Conservation (phyloP, 805 yeast genomes). For the Ascoidea rubescens region DNA sequence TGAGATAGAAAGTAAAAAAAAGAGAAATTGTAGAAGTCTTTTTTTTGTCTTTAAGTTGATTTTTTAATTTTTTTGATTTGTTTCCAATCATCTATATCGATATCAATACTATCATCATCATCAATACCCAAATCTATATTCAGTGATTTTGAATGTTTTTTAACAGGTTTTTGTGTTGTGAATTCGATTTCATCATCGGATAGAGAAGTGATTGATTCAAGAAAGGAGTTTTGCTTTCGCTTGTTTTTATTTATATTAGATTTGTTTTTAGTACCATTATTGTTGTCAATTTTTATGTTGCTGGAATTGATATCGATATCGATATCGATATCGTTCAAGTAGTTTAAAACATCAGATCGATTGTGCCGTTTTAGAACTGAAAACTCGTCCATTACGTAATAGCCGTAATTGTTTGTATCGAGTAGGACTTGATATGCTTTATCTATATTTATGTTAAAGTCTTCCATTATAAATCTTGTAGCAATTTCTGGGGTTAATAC, state of each 20-base stretch:
- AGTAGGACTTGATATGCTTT: constrained; percentile 2
- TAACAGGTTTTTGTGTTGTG: no score
- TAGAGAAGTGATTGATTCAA: no score
- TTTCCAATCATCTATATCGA: no score
- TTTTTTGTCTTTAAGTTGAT: no score
- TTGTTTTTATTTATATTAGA: not conserved
- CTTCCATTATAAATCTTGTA: constrained; percentile 10
- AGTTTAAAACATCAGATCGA: not conserved
- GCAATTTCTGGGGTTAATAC: constrained; percentile 8
- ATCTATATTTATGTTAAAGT: constrained; percentile 6
- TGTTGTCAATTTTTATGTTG: not conserved
- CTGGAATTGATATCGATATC: not conserved
- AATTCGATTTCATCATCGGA: no score
- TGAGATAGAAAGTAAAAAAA: no score
- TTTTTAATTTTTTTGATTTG: no score
- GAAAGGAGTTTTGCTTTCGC: no score
- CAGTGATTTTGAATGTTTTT: no score
- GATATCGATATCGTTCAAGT: not conserved
- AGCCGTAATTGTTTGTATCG: constrained; percentile 8
- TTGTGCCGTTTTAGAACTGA: not conserved
- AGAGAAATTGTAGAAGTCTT: no score
- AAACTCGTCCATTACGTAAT: constrained; percentile 3
- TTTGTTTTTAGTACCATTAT: not conserved
- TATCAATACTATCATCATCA: no score
- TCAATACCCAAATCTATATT: no score